Evolutionary conservation across 1,284 basidiomycete genomes (phyloP).

Genomic region (Inonotus hispidus): DNA sequence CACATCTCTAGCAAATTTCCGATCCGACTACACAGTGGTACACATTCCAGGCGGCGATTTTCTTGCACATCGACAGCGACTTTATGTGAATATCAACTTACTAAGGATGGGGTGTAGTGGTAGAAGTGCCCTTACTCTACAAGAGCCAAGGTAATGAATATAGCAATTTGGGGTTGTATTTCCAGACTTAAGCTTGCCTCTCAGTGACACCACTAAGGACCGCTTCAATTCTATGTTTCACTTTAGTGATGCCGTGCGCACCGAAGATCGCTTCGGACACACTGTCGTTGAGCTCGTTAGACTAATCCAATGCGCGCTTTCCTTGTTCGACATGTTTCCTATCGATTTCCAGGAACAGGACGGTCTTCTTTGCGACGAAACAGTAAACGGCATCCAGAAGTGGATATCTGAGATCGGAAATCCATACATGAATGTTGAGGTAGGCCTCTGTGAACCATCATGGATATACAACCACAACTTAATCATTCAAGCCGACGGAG

Average conservation of each 20-base stretch:
- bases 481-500: slow-evolving; percentile 51
- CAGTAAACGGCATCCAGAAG: slow-evolving; percentile 58
- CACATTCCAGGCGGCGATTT: slow-evolving; percentile 68
- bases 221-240: slow-evolving; percentile 67
- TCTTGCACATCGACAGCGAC: slow-evolving; percentile 50
- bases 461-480: background rate
- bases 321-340: slow-evolving; percentile 62
- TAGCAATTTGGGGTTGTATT: slow-evolving; percentile 2
- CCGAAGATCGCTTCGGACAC: slow-evolving; percentile 40
- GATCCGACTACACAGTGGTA: slow-evolving; percentile 77
- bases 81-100: slow-evolving; percentile 74
- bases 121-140: slow-evolving; percentile 66
- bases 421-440: slow-evolving; percentile 55
- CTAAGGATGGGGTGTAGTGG: slow-evolving; percentile 74
- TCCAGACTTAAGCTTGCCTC: background rate
- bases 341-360: slow-evolving; percentile 36
- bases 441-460: slow-evolving; percentile 27
- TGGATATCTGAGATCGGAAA: slow-evolving; percentile 66
- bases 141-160: slow-evolving; percentile 55
- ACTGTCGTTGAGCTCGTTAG: slow-evolving; percentile 71
- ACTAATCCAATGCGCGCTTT: slow-evolving; percentile 61
- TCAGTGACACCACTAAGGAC: slow-evolving; percentile 69
- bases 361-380: slow-evolving; percentile 70
- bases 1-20: slow-evolving; percentile 79
- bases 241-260: slow-evolving; percentile 41